Evolutionary conservation across 2,329 filamentous ascomycete species (phyloP).

Genomic region (Lachnellula occidentalis): DNA sequence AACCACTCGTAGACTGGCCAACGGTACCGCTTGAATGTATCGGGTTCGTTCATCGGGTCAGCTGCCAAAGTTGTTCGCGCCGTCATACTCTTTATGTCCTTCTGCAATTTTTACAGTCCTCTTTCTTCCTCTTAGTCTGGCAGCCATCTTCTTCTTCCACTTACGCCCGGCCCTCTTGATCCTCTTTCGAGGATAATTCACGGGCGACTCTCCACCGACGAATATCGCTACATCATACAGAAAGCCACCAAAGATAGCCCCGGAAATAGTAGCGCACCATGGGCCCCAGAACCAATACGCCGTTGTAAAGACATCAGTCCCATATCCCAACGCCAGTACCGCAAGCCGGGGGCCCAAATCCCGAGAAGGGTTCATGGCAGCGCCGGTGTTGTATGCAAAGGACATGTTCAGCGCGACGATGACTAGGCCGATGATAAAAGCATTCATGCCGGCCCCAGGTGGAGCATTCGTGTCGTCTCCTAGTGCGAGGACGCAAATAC

Average conservation of each 20-base stretch:
- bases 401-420: conserved; percentile 33
- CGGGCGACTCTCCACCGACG: conserved; percentile 44
- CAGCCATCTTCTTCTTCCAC: conserved; percentile 32
- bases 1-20: too few relatives aligned
- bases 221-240: conserved; percentile 48
- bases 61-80: too few relatives aligned
- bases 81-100: neutral
- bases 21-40: too few relatives aligned
- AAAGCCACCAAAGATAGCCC: conserved; percentile 39
- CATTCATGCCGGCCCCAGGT: conserved; percentile 45
- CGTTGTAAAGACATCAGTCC: conserved; percentile 36
- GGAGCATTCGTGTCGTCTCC: conserved; percentile 43
- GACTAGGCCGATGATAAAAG: conserved; percentile 43
- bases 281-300: conserved; percentile 40
- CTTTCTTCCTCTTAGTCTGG: conserved; percentile 11
- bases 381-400: conserved; percentile 43
- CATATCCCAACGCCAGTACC: conserved; percentile 40
- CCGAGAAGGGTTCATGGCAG: conserved; percentile 43
- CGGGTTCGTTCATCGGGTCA: too few relatives aligned
- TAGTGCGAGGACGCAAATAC: conserved; percentile 38
- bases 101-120: conserved; percentile 1
- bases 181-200: conserved; percentile 43
- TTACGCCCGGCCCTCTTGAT: conserved; percentile 40
- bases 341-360: conserved; percentile 46
- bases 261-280: conserved; percentile 35